Evolutionary conservation across 805 yeast genomes (phyloP).

Genomic region (Dipodascopsis uninucleata): DNA sequence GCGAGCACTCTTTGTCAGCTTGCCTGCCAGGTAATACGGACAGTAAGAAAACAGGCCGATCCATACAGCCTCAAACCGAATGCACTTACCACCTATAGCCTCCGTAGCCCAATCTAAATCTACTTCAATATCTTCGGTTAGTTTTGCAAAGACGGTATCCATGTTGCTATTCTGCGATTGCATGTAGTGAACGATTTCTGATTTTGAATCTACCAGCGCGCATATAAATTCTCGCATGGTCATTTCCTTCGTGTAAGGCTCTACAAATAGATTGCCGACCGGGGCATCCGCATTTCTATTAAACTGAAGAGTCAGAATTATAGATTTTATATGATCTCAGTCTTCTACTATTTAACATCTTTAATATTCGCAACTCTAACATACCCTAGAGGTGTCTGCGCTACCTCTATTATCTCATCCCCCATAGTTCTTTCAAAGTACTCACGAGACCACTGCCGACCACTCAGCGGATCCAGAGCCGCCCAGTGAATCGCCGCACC

Average conservation of each 20-base stretch:
- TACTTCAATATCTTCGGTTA: slow-evolving; percentile 25
- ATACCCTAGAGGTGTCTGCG: slow-evolving; percentile 25
- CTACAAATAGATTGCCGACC: slow-evolving; percentile 33
- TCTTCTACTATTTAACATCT: neutral
- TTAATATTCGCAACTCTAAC: neutral
- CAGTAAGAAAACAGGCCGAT: neutral
- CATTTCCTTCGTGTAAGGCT: slow-evolving; percentile 33
- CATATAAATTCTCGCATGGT: slow-evolving; percentile 31
- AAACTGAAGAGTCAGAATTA: too few relatives aligned
- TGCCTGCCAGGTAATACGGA: neutral
- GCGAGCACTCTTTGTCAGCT: too few relatives aligned
- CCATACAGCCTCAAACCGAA: neutral
- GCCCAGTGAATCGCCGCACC: slow-evolving; percentile 26
- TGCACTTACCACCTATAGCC: slow-evolving; percentile 15
- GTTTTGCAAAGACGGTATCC: slow-evolving; percentile 29
- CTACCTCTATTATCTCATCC: slow-evolving; percentile 8
- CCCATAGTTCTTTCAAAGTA: slow-evolving; percentile 10
- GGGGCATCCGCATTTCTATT: slow-evolving; percentile 43
- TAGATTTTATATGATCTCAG: too few relatives aligned
- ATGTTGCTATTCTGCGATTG: slow-evolving; percentile 41
- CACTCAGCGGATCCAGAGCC: slow-evolving; percentile 14
- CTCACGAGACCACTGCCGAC: slow-evolving; percentile 10
- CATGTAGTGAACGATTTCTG: slow-evolving; percentile 33
- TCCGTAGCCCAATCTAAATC: slow-evolving; percentile 27
- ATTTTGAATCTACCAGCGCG: slow-evolving; percentile 16